A percentile compares a stretch with the other conserved stretches of the same genome.
These are phyloP conservation scores for Plasmodium vivax DNA, from an alignment of 169 alveolate genomes.

Conservation along the genomic window DNA sequence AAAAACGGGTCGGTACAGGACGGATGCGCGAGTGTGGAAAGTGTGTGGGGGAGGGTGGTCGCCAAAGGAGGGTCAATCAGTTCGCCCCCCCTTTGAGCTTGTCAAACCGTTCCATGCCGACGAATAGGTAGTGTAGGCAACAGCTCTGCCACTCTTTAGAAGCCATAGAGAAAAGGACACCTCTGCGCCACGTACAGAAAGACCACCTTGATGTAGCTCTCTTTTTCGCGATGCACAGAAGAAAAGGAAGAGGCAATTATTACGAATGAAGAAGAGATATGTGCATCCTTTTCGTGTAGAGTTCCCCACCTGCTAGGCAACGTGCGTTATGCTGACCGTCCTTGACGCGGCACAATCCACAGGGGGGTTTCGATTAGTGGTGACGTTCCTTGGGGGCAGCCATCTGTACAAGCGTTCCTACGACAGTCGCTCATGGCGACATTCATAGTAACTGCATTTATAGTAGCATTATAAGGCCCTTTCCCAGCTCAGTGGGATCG, in stretches of 20 bases:
- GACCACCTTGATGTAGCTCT: neutral
- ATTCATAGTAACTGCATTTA: neutral
- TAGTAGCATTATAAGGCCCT: neutral
- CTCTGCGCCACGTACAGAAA: neutral
- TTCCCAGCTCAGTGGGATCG: neutral
- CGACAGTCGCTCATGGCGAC: neutral
- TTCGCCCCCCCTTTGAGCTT: neutral
- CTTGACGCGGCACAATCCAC: neutral
- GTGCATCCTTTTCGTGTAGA: neutral
- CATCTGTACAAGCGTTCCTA: neutral
- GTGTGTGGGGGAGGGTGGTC: neutral
- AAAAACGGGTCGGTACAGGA: neutral
- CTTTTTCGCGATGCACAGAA: neutral
- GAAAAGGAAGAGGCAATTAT: neutral
- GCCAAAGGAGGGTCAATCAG: neutral
- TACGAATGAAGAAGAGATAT: neutral
- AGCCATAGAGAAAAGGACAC: neutral
- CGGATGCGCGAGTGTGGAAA: neutral
- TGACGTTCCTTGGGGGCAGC: neutral
- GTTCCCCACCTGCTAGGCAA: neutral
- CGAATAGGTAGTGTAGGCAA: neutral
- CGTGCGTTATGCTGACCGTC: neutral
- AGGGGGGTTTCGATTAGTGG: neutral
- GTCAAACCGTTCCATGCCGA: neutral
- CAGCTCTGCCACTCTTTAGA: neutral